These are phyloP conservation scores for Erucastrum elatum DNA, from an alignment of 345 rosid species.

Conservation along the genomic window DNA sequence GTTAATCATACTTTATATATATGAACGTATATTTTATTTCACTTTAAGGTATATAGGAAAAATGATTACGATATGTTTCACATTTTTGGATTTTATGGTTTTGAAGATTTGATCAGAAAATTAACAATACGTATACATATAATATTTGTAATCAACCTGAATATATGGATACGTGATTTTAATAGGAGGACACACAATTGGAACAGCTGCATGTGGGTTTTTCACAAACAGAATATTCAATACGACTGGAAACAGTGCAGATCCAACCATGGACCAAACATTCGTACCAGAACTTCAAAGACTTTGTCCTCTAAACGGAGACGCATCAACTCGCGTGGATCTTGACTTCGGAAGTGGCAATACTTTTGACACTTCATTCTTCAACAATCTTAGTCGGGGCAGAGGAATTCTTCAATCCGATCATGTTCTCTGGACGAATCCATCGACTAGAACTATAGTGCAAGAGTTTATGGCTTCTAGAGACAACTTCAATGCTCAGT, in stretches of 20 bases:
- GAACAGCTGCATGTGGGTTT: constrained; percentile 49
- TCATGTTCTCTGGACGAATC: constrained; percentile 44
- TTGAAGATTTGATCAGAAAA: background rate
- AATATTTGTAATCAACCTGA: background rate
- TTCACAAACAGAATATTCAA: constrained; percentile 49
- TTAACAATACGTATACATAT: background rate
- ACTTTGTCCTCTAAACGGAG: constrained; percentile 49
- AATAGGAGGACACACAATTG: constrained; percentile 61
- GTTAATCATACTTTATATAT: too few relatives aligned
- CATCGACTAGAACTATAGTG: constrained; percentile 44
- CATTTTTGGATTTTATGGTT: background rate
- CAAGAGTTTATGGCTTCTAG: constrained; percentile 41
- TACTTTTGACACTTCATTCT: constrained; percentile 52
- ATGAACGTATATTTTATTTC: too few relatives aligned
- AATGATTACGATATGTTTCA: background rate
- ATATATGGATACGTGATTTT: background rate
- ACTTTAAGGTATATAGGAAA: too few relatives aligned
- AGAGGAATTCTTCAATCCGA: constrained; percentile 52
- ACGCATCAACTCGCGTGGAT: constrained; percentile 40
- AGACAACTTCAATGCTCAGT: constrained; percentile 49
- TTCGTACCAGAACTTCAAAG: constrained; percentile 44
- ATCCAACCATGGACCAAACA: constrained; percentile 42
- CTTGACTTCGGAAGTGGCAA: constrained; percentile 51
- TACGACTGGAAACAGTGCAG: constrained; percentile 34
- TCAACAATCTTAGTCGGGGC: constrained; percentile 45